These are phyloP conservation scores for Pseudozyma sp. DNA, from an alignment of 1,284 basidiomycete species.

Conservation along the genomic window DNA sequence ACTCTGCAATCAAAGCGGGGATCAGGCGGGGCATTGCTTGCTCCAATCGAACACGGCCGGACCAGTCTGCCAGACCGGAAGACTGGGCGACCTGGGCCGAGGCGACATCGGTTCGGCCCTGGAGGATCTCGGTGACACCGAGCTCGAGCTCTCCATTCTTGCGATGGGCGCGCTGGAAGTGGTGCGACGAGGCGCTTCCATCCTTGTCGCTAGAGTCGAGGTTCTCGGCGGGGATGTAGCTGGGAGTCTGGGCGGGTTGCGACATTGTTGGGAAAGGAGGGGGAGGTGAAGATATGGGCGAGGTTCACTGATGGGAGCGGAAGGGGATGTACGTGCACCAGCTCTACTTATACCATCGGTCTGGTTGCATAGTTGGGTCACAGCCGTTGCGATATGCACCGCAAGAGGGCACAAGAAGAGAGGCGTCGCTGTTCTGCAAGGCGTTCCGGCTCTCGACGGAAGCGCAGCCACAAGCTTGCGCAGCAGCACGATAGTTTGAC, in stretches of 20 bases:
- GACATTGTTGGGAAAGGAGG: slow-evolving; percentile 17
- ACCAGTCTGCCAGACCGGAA: slow-evolving; percentile 38
- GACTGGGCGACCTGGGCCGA: slow-evolving; percentile 34
- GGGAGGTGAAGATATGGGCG: background rate
- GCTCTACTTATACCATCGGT: no score
- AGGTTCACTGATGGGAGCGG: background rate
- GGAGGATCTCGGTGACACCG: slow-evolving; percentile 55
- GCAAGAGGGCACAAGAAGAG: background rate
- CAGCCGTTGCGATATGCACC: no score
- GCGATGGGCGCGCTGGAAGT: slow-evolving; percentile 49
- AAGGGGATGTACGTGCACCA: background rate
- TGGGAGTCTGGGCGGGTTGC: slow-evolving; percentile 24
- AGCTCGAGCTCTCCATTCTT: slow-evolving; percentile 46
- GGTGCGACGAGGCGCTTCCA: slow-evolving; percentile 27
- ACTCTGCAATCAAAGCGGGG: slow-evolving; percentile 37
- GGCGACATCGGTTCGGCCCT: slow-evolving; percentile 41
- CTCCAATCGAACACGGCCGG: slow-evolving; percentile 30
- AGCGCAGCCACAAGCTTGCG: background rate
- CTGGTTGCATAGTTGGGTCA: no score
- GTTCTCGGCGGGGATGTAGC: slow-evolving; percentile 48
- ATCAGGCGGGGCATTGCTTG: slow-evolving; percentile 28
- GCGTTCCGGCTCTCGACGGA: background rate
- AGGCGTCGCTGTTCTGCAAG: background rate
- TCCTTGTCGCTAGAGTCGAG: slow-evolving; percentile 44
- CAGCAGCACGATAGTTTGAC: no score